Conservation (phyloP, 257 asterid species). For the Coffea eugenioides region DNA sequence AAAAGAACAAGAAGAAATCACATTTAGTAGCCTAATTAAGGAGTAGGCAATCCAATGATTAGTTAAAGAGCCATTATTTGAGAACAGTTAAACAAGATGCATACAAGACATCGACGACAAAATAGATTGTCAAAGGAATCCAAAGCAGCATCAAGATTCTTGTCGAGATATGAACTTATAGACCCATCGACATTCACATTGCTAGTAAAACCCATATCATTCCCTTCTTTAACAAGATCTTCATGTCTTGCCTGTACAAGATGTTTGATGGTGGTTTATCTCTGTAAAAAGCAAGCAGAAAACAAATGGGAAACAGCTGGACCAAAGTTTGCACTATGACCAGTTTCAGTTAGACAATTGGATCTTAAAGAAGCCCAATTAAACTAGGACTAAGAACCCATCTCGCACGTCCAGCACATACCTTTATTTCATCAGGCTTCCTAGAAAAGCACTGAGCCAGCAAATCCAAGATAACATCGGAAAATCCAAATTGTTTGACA, state of each 20-base stretch:
- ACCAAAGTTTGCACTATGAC: conserved; percentile 65
- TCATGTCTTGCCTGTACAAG: conserved; percentile 93
- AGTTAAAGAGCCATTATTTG: not conserved
- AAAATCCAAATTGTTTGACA: conserved; percentile 52
- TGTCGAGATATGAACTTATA: conserved; percentile 65
- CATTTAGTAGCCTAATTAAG: conserved; percentile 24
- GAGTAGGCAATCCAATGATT: conserved; percentile 10
- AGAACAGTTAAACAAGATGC: conserved; percentile 29
- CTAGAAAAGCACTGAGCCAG: conserved; percentile 70
- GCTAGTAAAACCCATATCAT: conserved; percentile 31
- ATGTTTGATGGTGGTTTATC: conserved; percentile 64
- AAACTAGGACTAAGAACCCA: conserved; percentile 19
- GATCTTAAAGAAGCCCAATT: conserved; percentile 18
- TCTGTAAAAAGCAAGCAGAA: conserved; percentile 59
- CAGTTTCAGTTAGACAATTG: conserved; percentile 40
- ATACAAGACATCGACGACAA: conserved; percentile 93
- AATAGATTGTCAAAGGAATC: conserved; percentile 91
- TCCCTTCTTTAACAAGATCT: conserved; percentile 51
- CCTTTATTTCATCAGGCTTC: conserved; percentile 75
- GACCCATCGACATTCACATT: conserved; percentile 49
- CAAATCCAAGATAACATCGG: conserved; percentile 58
- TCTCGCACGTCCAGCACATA: conserved; percentile 31
- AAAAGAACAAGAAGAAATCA: conserved; percentile 17
- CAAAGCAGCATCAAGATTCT: conserved; percentile 88
- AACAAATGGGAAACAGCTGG: conserved; percentile 58